Percentiles rank a stretch among this genome's conserved stretches.
Evolutionary conservation across 768 basidiomycete species (phyloP).

Genomic region (Strobilomyces dryophilus): DNA sequence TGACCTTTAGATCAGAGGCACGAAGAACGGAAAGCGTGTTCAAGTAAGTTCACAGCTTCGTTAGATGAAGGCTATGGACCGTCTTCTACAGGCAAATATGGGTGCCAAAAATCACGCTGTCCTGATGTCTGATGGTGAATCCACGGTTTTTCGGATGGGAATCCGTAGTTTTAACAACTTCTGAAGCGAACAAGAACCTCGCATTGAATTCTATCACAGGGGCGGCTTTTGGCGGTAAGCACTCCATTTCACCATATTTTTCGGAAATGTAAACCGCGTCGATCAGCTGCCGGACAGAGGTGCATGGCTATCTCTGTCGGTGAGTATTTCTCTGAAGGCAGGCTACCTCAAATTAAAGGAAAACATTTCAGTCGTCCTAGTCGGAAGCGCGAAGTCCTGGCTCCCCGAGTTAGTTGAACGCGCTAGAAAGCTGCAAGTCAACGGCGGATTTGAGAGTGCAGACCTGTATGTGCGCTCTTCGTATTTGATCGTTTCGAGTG

Average conservation of each 20-base stretch:
- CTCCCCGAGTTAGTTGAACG: constrained; percentile 83
- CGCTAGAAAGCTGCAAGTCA: constrained; percentile 73
- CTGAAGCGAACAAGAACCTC: constrained; percentile 82
- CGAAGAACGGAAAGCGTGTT: constrained; percentile 83
- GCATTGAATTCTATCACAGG: constrained; percentile 90
- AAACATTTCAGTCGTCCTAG: constrained; percentile 55
- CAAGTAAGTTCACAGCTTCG: constrained; percentile 43
- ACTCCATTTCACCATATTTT: constrained; percentile 16
- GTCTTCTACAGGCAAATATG: constrained; percentile 54
- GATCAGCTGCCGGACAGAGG: constrained; percentile 85
- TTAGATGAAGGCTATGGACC: neutral
- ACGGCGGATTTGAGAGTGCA: constrained; percentile 85
- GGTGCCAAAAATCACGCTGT: constrained; percentile 98
- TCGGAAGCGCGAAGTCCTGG: constrained; percentile 79
- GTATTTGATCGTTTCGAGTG: neutral
- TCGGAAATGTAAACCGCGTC: constrained; percentile 18
- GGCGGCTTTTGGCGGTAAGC: constrained; percentile 84
- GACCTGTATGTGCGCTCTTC: constrained; percentile 56
- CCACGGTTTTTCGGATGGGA: neutral
- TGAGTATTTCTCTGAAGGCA: constrained; percentile 29
- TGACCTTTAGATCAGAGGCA: constrained; percentile 50
- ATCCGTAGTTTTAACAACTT: neutral
- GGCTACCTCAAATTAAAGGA: neutral
- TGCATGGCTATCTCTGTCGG: constrained; percentile 97
- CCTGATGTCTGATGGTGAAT: constrained; percentile 87